Evolutionary conservation across 2,329 filamentous ascomycete genomes (phyloP).

Genomic region (Trichoderma aggressivum): DNA sequence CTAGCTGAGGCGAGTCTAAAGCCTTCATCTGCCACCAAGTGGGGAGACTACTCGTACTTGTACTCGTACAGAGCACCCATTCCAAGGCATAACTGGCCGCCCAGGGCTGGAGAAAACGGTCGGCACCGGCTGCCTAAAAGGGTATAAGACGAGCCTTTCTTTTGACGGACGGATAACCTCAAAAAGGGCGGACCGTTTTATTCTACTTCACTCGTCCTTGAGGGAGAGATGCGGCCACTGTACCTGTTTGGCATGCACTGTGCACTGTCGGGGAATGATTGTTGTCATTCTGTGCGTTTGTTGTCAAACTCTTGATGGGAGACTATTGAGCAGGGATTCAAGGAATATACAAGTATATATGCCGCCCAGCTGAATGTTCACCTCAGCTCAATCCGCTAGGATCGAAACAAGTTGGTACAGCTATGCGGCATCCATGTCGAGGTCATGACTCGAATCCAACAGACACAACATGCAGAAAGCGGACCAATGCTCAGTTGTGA

Average conservation of each 20-base stretch:
- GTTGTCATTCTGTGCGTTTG: background rate
- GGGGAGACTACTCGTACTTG: background rate
- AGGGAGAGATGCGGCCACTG: background rate
- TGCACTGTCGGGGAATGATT: background rate
- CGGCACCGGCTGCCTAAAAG: slow-evolving; percentile 11
- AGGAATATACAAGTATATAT: background rate
- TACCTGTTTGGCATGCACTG: background rate
- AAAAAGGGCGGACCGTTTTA: background rate
- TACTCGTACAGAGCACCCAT: background rate
- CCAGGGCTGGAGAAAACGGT: slow-evolving; percentile 12
- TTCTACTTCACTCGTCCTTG: background rate
- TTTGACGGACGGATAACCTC: background rate
- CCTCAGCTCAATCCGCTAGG: background rate
- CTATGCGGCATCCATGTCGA: background rate
- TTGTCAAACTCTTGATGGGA: background rate
- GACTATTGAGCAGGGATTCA: background rate
- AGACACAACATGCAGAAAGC: background rate
- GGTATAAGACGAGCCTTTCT: background rate
- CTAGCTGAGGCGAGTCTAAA: slow-evolving; percentile 1
- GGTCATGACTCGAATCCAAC: background rate
- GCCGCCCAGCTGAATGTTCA: background rate
- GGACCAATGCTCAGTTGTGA: background rate
- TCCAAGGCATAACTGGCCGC: background rate
- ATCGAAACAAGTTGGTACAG: background rate
- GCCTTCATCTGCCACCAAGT: slow-evolving; percentile 1